Conservation (phyloP, 352 stramenopile species). For the Paralagenidium karlingii region DNA sequence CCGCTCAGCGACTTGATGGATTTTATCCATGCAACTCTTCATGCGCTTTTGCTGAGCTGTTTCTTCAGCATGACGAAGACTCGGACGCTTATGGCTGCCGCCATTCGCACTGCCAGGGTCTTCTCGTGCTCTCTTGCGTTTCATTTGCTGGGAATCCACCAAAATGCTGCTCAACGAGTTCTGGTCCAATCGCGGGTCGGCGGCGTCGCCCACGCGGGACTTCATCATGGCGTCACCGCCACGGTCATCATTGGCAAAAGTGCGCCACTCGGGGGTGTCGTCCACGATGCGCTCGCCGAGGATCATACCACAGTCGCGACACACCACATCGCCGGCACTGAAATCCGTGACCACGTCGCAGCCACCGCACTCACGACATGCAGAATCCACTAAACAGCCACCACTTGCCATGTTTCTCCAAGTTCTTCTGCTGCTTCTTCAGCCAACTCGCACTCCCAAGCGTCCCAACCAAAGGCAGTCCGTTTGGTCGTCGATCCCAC, state of each 20-base stretch:
- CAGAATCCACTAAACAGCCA: too few relatives aligned
- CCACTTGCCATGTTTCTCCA: too few relatives aligned
- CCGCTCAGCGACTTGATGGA: conserved; percentile 52
- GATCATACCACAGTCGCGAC: conserved; percentile 69
- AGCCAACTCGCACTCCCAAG: too few relatives aligned
- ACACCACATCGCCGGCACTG: conserved; percentile 69
- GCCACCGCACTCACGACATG: conserved; percentile 60
- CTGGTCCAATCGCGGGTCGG: conserved; percentile 44
- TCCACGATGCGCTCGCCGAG: conserved; percentile 81
- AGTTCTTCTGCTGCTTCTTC: too few relatives aligned
- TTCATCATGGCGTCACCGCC: conserved; percentile 61
- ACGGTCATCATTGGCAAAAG: conserved; percentile 81
- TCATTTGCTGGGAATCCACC: conserved; percentile 38
- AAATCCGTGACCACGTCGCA: conserved; percentile 71
- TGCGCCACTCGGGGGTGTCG: conserved; percentile 79
- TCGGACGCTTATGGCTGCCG: conserved; percentile 36
- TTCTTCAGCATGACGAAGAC: conserved; percentile 43
- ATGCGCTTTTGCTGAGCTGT: conserved; percentile 46
- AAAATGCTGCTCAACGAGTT: conserved; percentile 56
- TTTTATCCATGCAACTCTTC: conserved; percentile 48
- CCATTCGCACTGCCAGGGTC: conserved; percentile 12
- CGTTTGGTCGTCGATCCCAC: too few relatives aligned
- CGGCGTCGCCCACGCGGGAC: conserved; percentile 63
- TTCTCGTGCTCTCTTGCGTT: too few relatives aligned
- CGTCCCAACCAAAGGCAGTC: too few relatives aligned